Conservation (phyloP, 2,329 filamentous ascomycete genomes). For the Mycosphaerella sp. region DNA sequence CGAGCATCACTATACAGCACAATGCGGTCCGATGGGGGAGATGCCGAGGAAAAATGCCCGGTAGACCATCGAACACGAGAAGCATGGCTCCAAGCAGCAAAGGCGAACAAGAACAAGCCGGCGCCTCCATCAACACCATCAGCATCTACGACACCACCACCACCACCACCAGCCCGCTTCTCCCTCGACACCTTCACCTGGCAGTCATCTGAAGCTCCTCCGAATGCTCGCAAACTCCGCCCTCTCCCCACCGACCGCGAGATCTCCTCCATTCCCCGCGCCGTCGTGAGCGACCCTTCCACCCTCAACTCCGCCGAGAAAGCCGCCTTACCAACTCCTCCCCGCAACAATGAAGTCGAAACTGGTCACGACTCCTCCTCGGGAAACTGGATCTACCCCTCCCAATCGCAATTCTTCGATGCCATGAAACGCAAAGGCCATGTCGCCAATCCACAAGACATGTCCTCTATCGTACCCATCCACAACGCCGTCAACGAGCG, state of each 20-base stretch:
- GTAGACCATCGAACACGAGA: conserved; percentile 86
- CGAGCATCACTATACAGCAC: too few relatives aligned
- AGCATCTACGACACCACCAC: conserved; percentile 17
- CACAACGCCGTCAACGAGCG: conserved; percentile 98
- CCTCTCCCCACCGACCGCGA: conserved; percentile 61
- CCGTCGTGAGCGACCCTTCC: conserved; percentile 27
- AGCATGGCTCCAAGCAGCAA: conserved; percentile 72
- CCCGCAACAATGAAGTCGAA: conserved; percentile 65
- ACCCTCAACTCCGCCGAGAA: conserved; percentile 35
- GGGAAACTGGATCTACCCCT: conserved; percentile 97
- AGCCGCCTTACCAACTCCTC: conserved; percentile 36
- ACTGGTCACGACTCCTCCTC: conserved; percentile 60
- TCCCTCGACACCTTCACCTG: conserved; percentile 33
- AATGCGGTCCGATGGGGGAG: conserved; percentile 31
- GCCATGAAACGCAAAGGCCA: conserved; percentile 90
- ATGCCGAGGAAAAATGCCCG: conserved; percentile 57
- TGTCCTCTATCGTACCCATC: conserved; percentile 89
- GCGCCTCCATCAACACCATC: conserved; percentile 9
- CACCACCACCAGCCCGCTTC: conserved; percentile 26
- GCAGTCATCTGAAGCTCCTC: conserved; percentile 8
- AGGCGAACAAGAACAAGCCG: conserved; percentile 32
- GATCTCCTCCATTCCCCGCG: conserved; percentile 65
- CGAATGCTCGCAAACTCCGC: conserved; percentile 27
- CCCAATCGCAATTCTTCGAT: conserved; percentile 95
- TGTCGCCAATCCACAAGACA: conserved; percentile 63